Evolutionary conservation across 2,329 filamentous ascomycete genomes (phyloP).

Genomic region (Neophaeococcomyces mojaviensis): DNA sequence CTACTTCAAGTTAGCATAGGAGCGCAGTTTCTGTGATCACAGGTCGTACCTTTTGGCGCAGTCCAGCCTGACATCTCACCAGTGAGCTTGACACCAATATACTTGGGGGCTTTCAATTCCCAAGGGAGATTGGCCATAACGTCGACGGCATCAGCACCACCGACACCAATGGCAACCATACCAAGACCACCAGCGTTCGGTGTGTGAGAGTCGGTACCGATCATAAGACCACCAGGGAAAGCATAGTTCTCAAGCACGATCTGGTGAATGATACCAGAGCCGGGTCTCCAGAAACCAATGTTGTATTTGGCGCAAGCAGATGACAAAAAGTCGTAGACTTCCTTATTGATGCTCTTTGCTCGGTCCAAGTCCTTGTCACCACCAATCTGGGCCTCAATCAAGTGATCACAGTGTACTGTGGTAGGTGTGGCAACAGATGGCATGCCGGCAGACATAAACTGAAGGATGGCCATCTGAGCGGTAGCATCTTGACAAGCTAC

Average conservation of each 20-base stretch:
- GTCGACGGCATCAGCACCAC: conserved; percentile 96
- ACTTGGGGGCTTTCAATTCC: conserved; percentile 96
- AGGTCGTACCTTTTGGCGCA: conserved; percentile 68
- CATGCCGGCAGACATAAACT: conserved; percentile 99
- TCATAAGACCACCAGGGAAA: conserved; percentile 95
- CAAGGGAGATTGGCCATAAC: conserved; percentile 96
- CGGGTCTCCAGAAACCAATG: conserved; percentile 99
- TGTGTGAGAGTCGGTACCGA: conserved; percentile 96
- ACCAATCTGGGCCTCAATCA: conserved; percentile 95
- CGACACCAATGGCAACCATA: conserved; percentile 76
- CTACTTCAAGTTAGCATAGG: conserved; percentile 36
- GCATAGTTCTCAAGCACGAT: conserved; percentile 98
- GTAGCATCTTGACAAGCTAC: conserved; percentile 99
- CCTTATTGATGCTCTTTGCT: conserved; percentile 92
- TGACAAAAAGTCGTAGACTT: conserved; percentile 96
- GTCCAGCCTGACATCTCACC: conserved; percentile 87
- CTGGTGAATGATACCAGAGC: conserved; percentile 99
- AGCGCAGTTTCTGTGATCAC: conserved; percentile 5
- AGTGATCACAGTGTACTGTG: conserved; percentile 97
- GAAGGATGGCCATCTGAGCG: conserved; percentile 97
- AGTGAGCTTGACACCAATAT: conserved; percentile 93
- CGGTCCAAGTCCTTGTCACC: conserved; percentile 88
- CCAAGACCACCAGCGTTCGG: conserved; percentile 69
- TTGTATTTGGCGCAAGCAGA: conserved; percentile 97
- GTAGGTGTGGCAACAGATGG: conserved; percentile 86